Evolutionary conservation across 352 stramenopile species (phyloP), one percentile per base, ranked within the genome.

Genomic region (Globisporangium radiosum): DNA sequence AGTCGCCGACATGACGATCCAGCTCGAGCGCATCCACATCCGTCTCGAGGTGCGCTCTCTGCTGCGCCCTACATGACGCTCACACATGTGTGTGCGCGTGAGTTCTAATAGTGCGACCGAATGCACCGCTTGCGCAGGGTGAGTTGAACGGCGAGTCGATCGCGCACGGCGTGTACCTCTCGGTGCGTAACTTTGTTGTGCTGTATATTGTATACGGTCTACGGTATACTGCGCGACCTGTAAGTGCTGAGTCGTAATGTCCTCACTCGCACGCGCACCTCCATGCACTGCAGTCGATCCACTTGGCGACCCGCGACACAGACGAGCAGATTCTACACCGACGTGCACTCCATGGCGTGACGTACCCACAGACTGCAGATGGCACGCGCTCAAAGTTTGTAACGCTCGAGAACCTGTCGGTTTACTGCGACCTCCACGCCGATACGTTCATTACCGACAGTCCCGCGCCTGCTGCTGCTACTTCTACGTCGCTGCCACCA

Each of bases 271-370:
- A 3, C 36, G 51, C 8, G 17, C n/a, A 15, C 45, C n/a, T 25
- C n/a, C 45, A 8, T 50, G 45, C 45, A 7, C 10, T 10, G n/a
- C 40, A 91, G 79, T 71, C 73, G 9, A 66, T 92, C 47, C 68
- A 77, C 3, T 68, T 90, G 17, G 69, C 70, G 9, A 75, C 78
- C n/a, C 64, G 71, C 7, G 76, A 81, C 7, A 42, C 78, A 2
- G 77, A 78, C n/a, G 68, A 81, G 14, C 78, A 82, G 43, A 87
- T 93, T 57, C 59, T 91, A 37, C 67, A 76, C 42, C 72, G 83
- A 40, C 71, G 81, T 1, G 68, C 83, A 38, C 78, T 88, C 38
- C 62, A 60, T 47, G 77, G 78, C 0, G 66, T 88, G 48, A 62
- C 40, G 9, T 88, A 91, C 38, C 75, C 76, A 6, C 54, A 48